Evolutionary conservation across 257 asterid species (phyloP).

Genomic region (Echites panduratus): DNA sequence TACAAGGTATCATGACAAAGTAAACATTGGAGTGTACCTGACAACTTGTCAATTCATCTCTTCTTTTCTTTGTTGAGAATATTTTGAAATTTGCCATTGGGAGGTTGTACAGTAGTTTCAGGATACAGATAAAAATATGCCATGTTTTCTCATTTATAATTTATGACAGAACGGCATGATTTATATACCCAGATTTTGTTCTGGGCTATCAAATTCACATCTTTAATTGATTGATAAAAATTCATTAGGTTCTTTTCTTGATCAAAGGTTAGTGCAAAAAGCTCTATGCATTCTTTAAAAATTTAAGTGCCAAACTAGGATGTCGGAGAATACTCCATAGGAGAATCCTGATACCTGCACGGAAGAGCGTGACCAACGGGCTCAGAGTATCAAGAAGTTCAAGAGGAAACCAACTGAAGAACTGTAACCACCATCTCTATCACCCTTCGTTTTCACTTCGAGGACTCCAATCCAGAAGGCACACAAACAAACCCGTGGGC

Average conservation of each 20-base stretch:
- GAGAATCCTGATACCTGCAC: too few relatives aligned
- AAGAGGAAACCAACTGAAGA: too few relatives aligned
- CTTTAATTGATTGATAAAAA: not conserved
- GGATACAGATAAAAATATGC: slow-evolving; percentile 16
- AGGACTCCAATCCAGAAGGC: too few relatives aligned
- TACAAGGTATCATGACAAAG: slow-evolving; percentile 23
- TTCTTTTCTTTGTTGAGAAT: slow-evolving; percentile 3
- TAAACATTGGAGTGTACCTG: not conserved
- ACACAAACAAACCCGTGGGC: too few relatives aligned
- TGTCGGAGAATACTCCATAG: too few relatives aligned
- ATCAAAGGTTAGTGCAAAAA: not conserved
- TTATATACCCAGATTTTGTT: slow-evolving; percentile 19
- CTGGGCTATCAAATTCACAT: slow-evolving; percentile 5
- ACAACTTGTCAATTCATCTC: not conserved
- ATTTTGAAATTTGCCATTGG: slow-evolving; percentile 22
- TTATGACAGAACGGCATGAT: slow-evolving; percentile 21
- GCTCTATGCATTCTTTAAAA: not conserved
- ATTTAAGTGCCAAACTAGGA: too few relatives aligned
- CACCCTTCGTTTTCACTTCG: too few relatives aligned
- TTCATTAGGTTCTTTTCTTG: not conserved
- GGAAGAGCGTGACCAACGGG: too few relatives aligned
- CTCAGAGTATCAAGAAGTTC: too few relatives aligned
- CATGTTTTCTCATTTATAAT: slow-evolving; percentile 8
- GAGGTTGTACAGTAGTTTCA: slow-evolving; percentile 37
- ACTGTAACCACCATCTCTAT: too few relatives aligned